phyloP scores from a whole-genome alignment of 495 filamentous ascomycete species.

The Melanomma pulvis-pyrius region DNA sequence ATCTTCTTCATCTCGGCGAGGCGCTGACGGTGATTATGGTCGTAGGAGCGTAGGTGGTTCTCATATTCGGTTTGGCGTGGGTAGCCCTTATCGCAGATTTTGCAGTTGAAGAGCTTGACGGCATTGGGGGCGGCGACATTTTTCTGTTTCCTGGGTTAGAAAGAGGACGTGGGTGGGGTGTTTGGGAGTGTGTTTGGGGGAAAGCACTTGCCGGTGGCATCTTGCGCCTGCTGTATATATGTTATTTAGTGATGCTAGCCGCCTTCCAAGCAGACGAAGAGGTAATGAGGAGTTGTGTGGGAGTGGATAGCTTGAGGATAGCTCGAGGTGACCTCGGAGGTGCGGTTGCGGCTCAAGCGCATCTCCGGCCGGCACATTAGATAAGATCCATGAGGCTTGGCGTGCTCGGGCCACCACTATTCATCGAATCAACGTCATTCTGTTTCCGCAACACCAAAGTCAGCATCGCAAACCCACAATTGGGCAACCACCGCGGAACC shows the following conservation, averaged over 20 bases:
- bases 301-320: neutral
- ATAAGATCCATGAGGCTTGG: neutral
- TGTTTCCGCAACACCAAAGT: conserved; percentile 11
- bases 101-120: conserved; percentile 85
- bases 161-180: conserved; percentile 25
- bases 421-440: conserved; percentile 17
- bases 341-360: neutral
- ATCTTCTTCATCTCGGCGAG: conserved; percentile 70
- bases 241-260: neutral
- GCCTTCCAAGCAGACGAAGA: neutral
- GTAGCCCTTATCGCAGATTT: conserved; percentile 71
- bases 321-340: neutral
- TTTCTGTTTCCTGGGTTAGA: conserved; percentile 43
- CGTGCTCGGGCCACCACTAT: neutral
- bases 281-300: neutral
- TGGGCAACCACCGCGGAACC: neutral
- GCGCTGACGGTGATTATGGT: conserved; percentile 70
- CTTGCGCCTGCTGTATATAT: conserved; percentile 3
- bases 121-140: conserved; percentile 88
- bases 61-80: conserved; percentile 71
- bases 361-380: neutral
- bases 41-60: conserved; percentile 69
- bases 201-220: conserved; percentile 43
- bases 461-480: conserved; percentile 10
- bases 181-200: neutral